These are phyloP conservation scores for Crataegus laevigata DNA, from an alignment of 306 rosid genomes.

Conservation along the genomic window DNA sequence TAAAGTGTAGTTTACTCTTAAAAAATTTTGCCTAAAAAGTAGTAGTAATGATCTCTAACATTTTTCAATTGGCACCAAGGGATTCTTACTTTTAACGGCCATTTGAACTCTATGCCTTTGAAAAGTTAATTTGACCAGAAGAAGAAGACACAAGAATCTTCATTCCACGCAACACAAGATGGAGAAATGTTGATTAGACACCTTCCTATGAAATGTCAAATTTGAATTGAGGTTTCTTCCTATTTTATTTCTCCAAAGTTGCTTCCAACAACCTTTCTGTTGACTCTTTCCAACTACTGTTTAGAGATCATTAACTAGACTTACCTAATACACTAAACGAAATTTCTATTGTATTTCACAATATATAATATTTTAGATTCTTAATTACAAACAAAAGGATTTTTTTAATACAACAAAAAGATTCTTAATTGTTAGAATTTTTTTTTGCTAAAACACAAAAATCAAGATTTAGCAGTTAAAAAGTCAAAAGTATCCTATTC, in stretches of 20 bases:
- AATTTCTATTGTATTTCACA: too few species aligned
- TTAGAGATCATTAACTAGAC: neutral
- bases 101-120: neutral
- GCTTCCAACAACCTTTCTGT: neutral
- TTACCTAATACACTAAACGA: neutral
- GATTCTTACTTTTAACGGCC: neutral
- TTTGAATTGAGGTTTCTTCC: neutral
- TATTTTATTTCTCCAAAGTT: neutral
- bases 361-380: too few species aligned
- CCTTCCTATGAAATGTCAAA: neutral
- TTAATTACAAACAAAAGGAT: too few species aligned
- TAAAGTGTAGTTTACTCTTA: too few species aligned
- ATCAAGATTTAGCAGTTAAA: too few species aligned
- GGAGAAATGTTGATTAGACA: neutral
- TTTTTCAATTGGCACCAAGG: neutral
- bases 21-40: too few species aligned
- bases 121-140: neutral
- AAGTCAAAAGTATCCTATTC: too few species aligned
- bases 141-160: neutral
- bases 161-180: neutral
- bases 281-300: neutral
- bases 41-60: too few species aligned
- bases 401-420: too few species aligned
- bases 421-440: too few species aligned
- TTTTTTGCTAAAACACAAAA: too few species aligned